phyloP scores from a whole-genome alignment of 2,329 filamentous ascomycete species.

The Colletotrichum karsti region DNA sequence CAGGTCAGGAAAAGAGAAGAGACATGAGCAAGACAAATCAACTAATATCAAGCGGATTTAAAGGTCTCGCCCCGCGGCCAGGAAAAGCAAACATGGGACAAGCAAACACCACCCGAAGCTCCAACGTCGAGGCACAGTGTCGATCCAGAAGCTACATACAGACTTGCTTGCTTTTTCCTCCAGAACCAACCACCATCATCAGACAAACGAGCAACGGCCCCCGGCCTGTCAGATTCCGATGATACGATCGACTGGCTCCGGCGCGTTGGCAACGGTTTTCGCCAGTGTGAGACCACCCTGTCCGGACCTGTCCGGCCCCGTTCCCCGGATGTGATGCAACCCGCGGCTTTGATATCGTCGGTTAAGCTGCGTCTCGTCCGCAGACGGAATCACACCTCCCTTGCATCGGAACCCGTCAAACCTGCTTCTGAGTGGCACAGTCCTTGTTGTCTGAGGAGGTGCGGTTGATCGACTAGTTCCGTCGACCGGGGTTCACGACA shows the following conservation, averaged over 20 bases:
- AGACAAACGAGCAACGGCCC: neutral
- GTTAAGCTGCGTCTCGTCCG: conserved; percentile 1
- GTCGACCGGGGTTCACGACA: conserved; percentile 17
- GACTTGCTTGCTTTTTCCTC: conserved; percentile 1
- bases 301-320: conserved; percentile 12
- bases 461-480: conserved; percentile 18
- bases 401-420: neutral
- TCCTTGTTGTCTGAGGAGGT: neutral
- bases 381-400: conserved; percentile 3
- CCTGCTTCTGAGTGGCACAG: neutral
- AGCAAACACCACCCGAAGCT: neutral
- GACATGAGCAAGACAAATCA: conserved; percentile 14
- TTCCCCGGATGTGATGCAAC: conserved; percentile 18
- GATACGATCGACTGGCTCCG: conserved; percentile 1
- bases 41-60: conserved; percentile 10
- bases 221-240: conserved; percentile 17
- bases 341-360: neutral
- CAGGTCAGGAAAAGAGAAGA: conserved; percentile 18
- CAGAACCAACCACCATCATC: neutral
- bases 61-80: neutral
- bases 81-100: conserved; percentile 18
- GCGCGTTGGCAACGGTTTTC: conserved; percentile 11
- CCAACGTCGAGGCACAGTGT: neutral
- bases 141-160: conserved; percentile 8
- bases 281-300: conserved; percentile 3